Evolutionary conservation across 768 basidiomycete genomes (phyloP).

Genomic region (Leccinum subgranulosum): DNA sequence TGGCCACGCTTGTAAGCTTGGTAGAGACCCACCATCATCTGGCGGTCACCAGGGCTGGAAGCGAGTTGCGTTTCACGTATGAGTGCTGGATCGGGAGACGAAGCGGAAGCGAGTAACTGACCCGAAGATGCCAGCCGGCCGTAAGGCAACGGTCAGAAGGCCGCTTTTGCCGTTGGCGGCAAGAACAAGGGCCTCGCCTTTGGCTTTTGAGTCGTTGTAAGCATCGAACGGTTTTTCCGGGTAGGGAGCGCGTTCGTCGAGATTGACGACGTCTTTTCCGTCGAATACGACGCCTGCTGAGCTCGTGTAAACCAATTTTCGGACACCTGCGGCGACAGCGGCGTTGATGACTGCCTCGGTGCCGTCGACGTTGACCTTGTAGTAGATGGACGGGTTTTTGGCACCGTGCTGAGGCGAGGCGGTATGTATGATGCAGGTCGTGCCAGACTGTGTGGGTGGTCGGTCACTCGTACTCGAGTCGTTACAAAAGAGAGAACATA

Average conservation of each 20-base stretch:
- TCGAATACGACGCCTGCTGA: slow-evolving; percentile 91
- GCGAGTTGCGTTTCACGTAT: not conserved
- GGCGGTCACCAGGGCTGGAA: slow-evolving; percentile 84
- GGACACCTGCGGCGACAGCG: slow-evolving; percentile 66
- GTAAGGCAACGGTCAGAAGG: slow-evolving; percentile 81
- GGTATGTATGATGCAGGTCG: slow-evolving; percentile 94
- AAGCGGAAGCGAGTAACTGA: slow-evolving; percentile 32
- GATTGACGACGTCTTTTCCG: slow-evolving; percentile 73
- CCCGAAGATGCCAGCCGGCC: slow-evolving; percentile 98
- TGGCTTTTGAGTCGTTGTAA: slow-evolving; percentile 92
- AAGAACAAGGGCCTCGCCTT: slow-evolving; percentile 81
- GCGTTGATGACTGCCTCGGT: slow-evolving; percentile 83
- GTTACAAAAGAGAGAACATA: slow-evolving; percentile 29
- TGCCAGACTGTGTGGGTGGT: slow-evolving; percentile 51
- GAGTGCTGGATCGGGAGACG: not conserved
- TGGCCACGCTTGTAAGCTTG: slow-evolving; percentile 77
- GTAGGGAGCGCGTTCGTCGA: slow-evolving; percentile 81
- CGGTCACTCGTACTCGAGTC: not conserved
- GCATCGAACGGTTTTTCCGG: slow-evolving; percentile 79
- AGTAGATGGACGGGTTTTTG: slow-evolving; percentile 69
- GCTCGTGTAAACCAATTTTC: slow-evolving; percentile 91
- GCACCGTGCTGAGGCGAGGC: slow-evolving; percentile 78
- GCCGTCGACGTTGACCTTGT: slow-evolving; percentile 92
- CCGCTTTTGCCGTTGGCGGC: slow-evolving; percentile 83
- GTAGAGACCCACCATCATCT: slow-evolving; percentile 76